Evolutionary conservation across 805 yeast species (phyloP).

Genomic region (Candida anglica): DNA sequence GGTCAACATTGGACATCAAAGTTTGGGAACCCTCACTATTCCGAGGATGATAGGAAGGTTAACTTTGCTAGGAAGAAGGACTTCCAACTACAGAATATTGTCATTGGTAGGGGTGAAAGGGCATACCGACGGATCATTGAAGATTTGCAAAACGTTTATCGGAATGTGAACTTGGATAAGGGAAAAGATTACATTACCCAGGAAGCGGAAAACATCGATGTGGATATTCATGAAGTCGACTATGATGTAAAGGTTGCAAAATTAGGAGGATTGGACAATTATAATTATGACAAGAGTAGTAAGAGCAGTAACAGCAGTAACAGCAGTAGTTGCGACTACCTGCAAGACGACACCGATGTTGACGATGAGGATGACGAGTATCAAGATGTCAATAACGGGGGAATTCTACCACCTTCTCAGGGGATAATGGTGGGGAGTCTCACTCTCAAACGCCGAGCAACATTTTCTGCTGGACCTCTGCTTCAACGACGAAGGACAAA

Average conservation of each 20-base stretch:
- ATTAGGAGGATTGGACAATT: constrained; percentile 13
- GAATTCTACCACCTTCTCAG: too few relatives aligned
- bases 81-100: constrained; percentile 19
- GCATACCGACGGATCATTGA: constrained; percentile 17
- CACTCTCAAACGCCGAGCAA: too few relatives aligned
- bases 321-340: too few relatives aligned
- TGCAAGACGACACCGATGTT: constrained; percentile 3
- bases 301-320: too few relatives aligned
- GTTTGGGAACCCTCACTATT: constrained; percentile 2
- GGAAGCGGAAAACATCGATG: too few relatives aligned
- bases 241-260: constrained; percentile 5
- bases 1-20: constrained; percentile 8
- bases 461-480: too few relatives aligned
- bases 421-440: too few relatives aligned
- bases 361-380: too few relatives aligned
- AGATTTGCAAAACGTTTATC: constrained; percentile 20
- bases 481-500: too few relatives aligned
- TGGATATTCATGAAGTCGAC: too few relatives aligned
- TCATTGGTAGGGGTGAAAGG: constrained; percentile 22
- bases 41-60: constrained; percentile 8
- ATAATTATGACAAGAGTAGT: constrained; percentile 9
- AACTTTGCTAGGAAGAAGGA: constrained; percentile 12
- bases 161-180: constrained; percentile 2
- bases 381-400: too few relatives aligned
- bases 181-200: constrained; percentile 6